Evolutionary conservation across 1,284 basidiomycete genomes (phyloP), one percentile per base, ranked within the genome.

Genomic region (Rhodotorula sp.): DNA sequence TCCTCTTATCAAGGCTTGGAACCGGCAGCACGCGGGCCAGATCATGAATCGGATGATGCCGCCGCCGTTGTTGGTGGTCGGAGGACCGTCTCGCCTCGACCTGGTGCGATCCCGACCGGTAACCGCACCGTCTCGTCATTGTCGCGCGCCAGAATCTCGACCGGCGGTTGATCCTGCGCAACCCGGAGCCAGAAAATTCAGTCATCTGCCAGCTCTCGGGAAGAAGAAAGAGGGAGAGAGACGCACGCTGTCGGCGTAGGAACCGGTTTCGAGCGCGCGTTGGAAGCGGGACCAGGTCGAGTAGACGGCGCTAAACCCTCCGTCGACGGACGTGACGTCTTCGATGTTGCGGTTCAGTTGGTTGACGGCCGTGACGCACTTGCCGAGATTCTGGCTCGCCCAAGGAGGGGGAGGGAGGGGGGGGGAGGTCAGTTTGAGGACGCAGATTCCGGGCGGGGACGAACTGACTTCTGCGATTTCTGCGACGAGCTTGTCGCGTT

Each of bases 341-440:
- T 77, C 76, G 47, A 77, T 77, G 67, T 73, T 75, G 54, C 76
- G 73, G 56, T 77, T 77, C 48, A 77, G 64, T 20, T 68, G 67
- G 59, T 77, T 77, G 43, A 71, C 61, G 31, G 58, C 57, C 15
- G 65, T 68, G 39, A 71, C 54, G 64, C 67, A 68, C 43, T 70
- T 73, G 29, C 58, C 71, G 26, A 77, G 69, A 47, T 61, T 73
- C 76, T 77, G 52, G 52, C 18, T 56, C 15, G 23, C n/a, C n/a
- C 23, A 29, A 8, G 23, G 54, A 5, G 14, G 54, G 12, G 54
- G 26, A 18, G 48, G 12, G 15, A 49, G 31, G 56, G 18, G 58
- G 26, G 48, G 1, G 10, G n/a, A 47, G 46, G 34, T 26, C 2
- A 5, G 8, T n/a, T 58, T 34, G 26, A 26, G 15, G n/a, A 56